A percentile compares a stretch with the other conserved stretches of the same genome.
Conservation (phyloP, 2,329 filamentous ascomycete genomes). For the Penicillium capsulatum region DNA sequence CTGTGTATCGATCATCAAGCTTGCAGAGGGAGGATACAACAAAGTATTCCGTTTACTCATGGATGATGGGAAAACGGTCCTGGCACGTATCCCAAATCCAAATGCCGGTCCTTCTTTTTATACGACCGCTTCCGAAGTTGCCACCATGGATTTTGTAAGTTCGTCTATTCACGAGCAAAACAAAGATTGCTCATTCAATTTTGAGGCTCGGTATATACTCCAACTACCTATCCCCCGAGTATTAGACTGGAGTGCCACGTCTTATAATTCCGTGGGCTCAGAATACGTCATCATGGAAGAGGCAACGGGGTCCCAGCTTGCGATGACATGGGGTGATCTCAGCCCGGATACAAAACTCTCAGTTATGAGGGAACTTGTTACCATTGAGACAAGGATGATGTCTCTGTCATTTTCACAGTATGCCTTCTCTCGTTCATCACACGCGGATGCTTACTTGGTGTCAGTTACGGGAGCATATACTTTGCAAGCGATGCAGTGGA, state of each 20-base stretch:
- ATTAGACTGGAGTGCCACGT: constrained; percentile 19
- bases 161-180: constrained; percentile 4
- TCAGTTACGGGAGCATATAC: constrained; percentile 39
- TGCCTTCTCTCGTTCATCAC: constrained; percentile 8
- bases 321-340: constrained; percentile 26
- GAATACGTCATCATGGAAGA: constrained; percentile 34
- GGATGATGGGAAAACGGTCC: constrained; percentile 17
- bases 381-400: constrained; percentile 37
- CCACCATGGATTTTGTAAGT: constrained; percentile 27
- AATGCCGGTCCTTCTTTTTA: constrained; percentile 20
- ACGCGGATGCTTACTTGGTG: constrained; percentile 15
- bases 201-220: constrained; percentile 13
- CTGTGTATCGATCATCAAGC: constrained; percentile 37
- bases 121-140: constrained; percentile 24
- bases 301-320: constrained; percentile 25
- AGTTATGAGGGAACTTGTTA: constrained; percentile 32
- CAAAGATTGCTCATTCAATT: not conserved
- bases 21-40: constrained; percentile 38
- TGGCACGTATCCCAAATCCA: constrained; percentile 23
- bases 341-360: constrained; percentile 16
- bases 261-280: constrained; percentile 21
- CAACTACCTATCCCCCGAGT: constrained; percentile 20
- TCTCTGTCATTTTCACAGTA: constrained; percentile 35
- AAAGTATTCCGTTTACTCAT: constrained; percentile 30
- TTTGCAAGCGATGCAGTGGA: constrained; percentile 30